Conservation (phyloP, 176 grass and related monocot genomes). For the Neostapfia colusana region DNA sequence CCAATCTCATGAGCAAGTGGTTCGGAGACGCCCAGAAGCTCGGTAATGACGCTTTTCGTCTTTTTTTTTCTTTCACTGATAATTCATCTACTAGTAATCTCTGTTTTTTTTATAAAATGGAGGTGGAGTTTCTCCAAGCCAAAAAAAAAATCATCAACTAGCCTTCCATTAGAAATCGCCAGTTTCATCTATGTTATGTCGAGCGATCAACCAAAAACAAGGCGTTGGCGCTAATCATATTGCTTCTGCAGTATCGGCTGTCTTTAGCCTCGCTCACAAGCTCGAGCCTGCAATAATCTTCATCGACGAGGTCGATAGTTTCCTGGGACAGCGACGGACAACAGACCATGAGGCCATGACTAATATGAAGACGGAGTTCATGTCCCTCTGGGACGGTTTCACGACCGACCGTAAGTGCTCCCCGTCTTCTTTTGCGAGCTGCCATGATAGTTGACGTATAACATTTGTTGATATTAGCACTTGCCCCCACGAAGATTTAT, state of each 20-base stretch:
- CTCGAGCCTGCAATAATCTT: constrained; percentile 98
- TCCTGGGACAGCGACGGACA: constrained; percentile 77
- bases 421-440: not conserved
- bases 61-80: not conserved
- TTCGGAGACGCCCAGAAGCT: constrained; percentile 97
- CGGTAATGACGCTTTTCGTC: constrained; percentile 32
- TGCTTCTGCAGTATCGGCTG: constrained; percentile 66
- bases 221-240: constrained; percentile 18
- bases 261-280: constrained; percentile 87
- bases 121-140: too few relatives aligned
- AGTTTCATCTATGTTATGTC: not conserved
- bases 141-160: too few relatives aligned
- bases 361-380: constrained; percentile 99
- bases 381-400: constrained; percentile 99
- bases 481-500: too few relatives aligned
- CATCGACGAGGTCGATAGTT: constrained; percentile 96
- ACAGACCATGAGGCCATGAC: constrained; percentile 94
- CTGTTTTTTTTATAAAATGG: too few relatives aligned
- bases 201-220: too few relatives aligned
- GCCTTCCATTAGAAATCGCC: too few relatives aligned
- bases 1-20: constrained; percentile 99
- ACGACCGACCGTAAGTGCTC: constrained; percentile 86
- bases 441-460: too few relatives aligned
- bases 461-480: not conserved
- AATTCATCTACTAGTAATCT: not conserved